phyloP scores from a whole-genome alignment of 768 basidiomycete genomes.

The Tulasnella calospora region DNA sequence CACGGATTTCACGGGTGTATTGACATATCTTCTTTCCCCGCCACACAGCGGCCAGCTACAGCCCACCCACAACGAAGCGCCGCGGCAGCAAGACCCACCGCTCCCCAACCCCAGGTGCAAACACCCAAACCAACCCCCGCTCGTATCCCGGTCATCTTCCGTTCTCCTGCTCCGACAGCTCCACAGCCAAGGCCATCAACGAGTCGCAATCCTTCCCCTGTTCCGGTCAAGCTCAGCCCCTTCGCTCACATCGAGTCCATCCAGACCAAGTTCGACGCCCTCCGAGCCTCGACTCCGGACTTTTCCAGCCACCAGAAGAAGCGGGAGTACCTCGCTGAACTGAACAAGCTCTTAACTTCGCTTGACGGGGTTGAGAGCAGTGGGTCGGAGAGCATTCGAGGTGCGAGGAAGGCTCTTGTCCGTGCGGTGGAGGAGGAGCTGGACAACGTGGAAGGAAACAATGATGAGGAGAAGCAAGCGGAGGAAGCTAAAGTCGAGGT shows the following conservation, averaged over 20 bases:
- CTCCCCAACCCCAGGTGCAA: neutral
- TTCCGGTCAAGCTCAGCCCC: conserved; percentile 30
- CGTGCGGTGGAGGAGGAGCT: conserved; percentile 58
- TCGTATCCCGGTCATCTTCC: neutral
- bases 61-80: neutral
- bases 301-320: conserved; percentile 55
- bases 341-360: conserved; percentile 57
- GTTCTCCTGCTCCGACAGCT: neutral
- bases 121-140: neutral
- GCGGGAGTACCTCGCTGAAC: conserved; percentile 55
- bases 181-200: neutral
- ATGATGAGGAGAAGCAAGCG: neutral
- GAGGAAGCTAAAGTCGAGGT: conserved; percentile 19
- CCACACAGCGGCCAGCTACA: neutral
- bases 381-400: conserved; percentile 52
- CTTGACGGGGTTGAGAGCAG: conserved; percentile 66
- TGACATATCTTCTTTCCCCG: neutral
- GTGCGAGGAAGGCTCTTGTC: conserved; percentile 50
- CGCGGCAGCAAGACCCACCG: neutral
- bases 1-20: neutral
- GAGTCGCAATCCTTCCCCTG: neutral
- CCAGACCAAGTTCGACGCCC: conserved; percentile 43
- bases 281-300: conserved; percentile 43
- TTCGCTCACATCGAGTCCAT: conserved; percentile 42
- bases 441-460: conserved; percentile 49